Base-by-base conservation (phyloP, 805 yeast genomes). In the Candida tammaniensis region DNA sequence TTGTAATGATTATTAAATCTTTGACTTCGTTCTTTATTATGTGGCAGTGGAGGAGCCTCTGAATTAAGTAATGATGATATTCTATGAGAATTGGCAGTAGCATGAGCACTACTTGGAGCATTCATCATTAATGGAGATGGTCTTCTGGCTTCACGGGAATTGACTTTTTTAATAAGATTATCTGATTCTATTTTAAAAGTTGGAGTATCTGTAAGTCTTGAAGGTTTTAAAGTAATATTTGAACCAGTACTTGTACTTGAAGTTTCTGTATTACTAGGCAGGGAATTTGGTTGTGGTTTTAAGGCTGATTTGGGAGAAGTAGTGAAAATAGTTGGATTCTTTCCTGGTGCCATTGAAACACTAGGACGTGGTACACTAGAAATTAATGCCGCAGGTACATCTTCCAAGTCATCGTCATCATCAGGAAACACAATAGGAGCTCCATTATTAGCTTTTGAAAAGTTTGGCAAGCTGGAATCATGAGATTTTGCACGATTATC, bases 1-100 rank as follows among this genome's bases (percentile, higher is more conserved):
- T 59, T 59, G 47, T 72, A 72, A 42, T 74, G 78, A 39, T 72
- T 73, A 25, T 61, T 64, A 52, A 54, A 69, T 26, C 51, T 55
- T 40, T 49, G 44, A 33, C 57, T 43, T 23, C 31, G 18, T 12
- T 39, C 48, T 11, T 48, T 44, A 8, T 41, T 24, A n/a, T n/a
- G n/a, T n/a, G n/a, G n/a, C n/a, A n/a, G n/a, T n/a, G n/a, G n/a
- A n/a, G n/a, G n/a, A n/a, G n/a, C n/a, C n/a, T n/a, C n/a, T n/a
- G n/a, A n/a, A n/a, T 13, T 13, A 7, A 13, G n/a, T 5, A 25
- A 3, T 23, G 17, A 3, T 5, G 5, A 14, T 5, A n/a, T 22
- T 18, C 4, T 14, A 20, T 41, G 45, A 2, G 43, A 31, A 24
- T 40, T 40, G 4, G 31, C 24, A 1, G 44, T 40, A 17, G 46